These are phyloP conservation scores for Zasmidium cellare DNA, from an alignment of 2,329 filamentous ascomycete species.

Conservation along the genomic window DNA sequence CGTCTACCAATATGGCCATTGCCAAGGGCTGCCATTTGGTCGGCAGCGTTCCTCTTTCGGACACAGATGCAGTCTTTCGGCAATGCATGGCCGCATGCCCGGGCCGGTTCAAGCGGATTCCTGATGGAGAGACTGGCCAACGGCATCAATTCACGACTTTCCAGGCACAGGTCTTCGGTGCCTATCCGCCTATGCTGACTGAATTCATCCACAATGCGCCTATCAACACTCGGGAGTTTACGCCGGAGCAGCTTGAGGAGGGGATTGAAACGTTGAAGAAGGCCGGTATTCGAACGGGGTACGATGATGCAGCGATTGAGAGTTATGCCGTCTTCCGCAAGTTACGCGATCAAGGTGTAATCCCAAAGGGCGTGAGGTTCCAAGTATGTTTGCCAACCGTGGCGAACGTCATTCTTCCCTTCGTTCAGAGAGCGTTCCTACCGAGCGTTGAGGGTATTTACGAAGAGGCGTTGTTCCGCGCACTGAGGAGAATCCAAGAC, in stretches of 20 bases:
- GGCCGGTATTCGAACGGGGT: slow-evolving; percentile 29
- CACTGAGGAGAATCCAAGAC: slow-evolving; percentile 33
- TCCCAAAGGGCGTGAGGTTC: slow-evolving; percentile 32
- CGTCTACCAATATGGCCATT: slow-evolving; percentile 12
- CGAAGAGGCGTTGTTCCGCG: slow-evolving; percentile 32
- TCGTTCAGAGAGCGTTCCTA: slow-evolving; percentile 30
- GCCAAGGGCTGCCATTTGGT: slow-evolving; percentile 35
- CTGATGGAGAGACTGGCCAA: slow-evolving; percentile 44
- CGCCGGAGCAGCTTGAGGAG: slow-evolving; percentile 24
- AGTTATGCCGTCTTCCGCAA: slow-evolving; percentile 36
- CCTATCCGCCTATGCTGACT: slow-evolving; percentile 24
- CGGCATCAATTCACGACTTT: slow-evolving; percentile 37
- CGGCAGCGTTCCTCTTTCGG: slow-evolving; percentile 39
- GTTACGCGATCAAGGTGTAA: slow-evolving; percentile 32
- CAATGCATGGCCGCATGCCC: slow-evolving; percentile 32
- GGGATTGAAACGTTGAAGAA: slow-evolving; percentile 20
- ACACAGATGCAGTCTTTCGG: slow-evolving; percentile 37
- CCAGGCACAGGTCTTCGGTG: slow-evolving; percentile 35
- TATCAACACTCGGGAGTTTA: slow-evolving; percentile 21
- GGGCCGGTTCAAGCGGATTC: slow-evolving; percentile 38
- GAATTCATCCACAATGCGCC: slow-evolving; percentile 25
- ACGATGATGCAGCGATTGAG: slow-evolving; percentile 35
- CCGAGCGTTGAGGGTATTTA: slow-evolving; percentile 36
- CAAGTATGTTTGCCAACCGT: slow-evolving; percentile 38
- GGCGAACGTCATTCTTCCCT: slow-evolving; percentile 28